A percentile compares a stretch with the other conserved stretches of the same genome.
Conservation (phyloP, 768 basidiomycete genomes). For the Punctularia strigosozonata region DNA sequence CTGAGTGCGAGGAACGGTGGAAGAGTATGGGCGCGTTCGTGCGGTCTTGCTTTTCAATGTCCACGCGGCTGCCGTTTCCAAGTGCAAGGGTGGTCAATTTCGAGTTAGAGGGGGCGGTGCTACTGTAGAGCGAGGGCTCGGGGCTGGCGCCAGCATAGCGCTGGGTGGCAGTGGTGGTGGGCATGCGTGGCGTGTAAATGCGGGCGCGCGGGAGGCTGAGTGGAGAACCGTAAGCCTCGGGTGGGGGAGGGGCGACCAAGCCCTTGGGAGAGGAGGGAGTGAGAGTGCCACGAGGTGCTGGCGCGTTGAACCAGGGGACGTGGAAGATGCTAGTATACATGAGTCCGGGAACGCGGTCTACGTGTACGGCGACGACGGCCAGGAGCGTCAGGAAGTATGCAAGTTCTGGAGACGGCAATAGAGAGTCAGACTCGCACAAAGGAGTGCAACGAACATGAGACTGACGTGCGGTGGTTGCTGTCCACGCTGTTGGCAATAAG, state of each 20-base stretch:
- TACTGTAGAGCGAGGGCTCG: constrained; percentile 10
- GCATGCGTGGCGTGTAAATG: not conserved
- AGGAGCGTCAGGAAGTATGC: constrained; percentile 45
- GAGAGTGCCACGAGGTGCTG: constrained; percentile 6
- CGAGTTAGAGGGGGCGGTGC: no score
- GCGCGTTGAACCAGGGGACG: constrained; percentile 45
- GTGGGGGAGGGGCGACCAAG: constrained; percentile 5
- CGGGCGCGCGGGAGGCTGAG: not conserved
- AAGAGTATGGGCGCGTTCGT: constrained; percentile 11
- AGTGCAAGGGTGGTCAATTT: no score
- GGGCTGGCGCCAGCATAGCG: not conserved
- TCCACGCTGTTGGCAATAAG: constrained; percentile 18
- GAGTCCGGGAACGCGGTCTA: constrained; percentile 27
- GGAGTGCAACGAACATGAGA: constrained; percentile 1
- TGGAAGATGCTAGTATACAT: constrained; percentile 41
- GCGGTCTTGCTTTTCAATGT: constrained; percentile 12
- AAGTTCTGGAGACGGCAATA: constrained; percentile 23
- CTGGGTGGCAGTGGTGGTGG: not conserved
- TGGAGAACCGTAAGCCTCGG: not conserved
- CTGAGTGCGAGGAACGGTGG: constrained; percentile 10
- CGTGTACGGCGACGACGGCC: constrained; percentile 34
- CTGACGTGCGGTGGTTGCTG: constrained; percentile 17
- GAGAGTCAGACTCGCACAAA: not conserved
- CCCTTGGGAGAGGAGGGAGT: constrained; percentile 5
- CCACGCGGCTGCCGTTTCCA: no score